Evolutionary conservation across 2,329 filamentous ascomycete genomes (phyloP).

Genomic region (Pseudodiploospora longispora): DNA sequence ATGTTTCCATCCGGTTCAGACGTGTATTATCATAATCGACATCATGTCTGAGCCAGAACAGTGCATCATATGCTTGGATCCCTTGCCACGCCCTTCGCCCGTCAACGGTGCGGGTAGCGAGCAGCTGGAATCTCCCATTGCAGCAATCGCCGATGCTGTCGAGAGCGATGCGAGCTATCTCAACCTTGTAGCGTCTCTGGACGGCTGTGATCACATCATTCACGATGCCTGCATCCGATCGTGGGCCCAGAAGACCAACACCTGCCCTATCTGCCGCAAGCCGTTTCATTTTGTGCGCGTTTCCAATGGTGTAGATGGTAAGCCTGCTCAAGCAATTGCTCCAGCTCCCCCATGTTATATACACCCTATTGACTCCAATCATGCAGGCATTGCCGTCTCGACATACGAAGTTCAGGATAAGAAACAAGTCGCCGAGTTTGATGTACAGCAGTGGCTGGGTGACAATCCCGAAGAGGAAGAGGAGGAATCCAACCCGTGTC

Average conservation of each 20-base stretch:
- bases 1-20: slow-evolving; percentile 36
- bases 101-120: slow-evolving; percentile 15
- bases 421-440: slow-evolving; percentile 84
- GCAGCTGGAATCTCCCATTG: slow-evolving; percentile 11
- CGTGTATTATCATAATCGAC: slow-evolving; percentile 30
- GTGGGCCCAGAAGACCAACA: slow-evolving; percentile 96
- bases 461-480: slow-evolving; percentile 65
- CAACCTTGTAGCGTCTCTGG: slow-evolving; percentile 49
- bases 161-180: slow-evolving; percentile 26
- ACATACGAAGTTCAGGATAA: slow-evolving; percentile 67
- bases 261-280: slow-evolving; percentile 92
- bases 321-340: slow-evolving; percentile 25
- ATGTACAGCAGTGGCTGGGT: slow-evolving; percentile 65
- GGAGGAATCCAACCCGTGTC: slow-evolving; percentile 64
- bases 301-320: slow-evolving; percentile 72
- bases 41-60: slow-evolving; percentile 51
- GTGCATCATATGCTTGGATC: slow-evolving; percentile 63
- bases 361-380: slow-evolving; percentile 1
- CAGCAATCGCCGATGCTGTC: slow-evolving; percentile 7
- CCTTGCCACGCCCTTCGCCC: slow-evolving; percentile 35
- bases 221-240: slow-evolving; percentile 89
- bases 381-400: slow-evolving; percentile 44
- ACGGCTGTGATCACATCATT: slow-evolving; percentile 81
- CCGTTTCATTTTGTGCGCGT: slow-evolving; percentile 87
- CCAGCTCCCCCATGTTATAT: slow-evolving; percentile 6